These are phyloP conservation scores for Letharia columbiana DNA, from an alignment of 495 filamentous ascomycete genomes.

Conservation along the genomic window DNA sequence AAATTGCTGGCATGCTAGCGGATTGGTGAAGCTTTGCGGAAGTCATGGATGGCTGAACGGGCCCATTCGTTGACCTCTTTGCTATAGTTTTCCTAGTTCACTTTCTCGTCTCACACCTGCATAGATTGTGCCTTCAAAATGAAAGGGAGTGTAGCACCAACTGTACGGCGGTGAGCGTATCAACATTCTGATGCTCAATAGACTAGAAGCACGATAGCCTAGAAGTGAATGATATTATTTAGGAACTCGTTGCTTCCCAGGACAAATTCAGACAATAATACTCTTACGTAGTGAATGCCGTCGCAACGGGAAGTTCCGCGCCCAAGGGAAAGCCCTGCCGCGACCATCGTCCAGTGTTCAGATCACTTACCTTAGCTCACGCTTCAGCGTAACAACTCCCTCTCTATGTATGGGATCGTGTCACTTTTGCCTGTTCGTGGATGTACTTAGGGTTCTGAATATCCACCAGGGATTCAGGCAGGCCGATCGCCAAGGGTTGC, in stretches of 20 bases:
- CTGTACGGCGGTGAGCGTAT: neutral
- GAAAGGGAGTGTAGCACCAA: neutral
- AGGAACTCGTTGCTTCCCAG: neutral
- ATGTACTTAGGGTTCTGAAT: neutral
- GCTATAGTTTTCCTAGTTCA: neutral
- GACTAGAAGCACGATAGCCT: neutral
- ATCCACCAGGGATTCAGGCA: slow-evolving; percentile 1
- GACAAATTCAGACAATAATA: neutral
- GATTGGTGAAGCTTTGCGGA: neutral
- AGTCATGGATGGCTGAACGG: neutral
- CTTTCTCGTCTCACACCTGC: neutral
- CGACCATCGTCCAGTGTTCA: neutral
- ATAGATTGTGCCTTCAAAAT: neutral
- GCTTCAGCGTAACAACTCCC: neutral
- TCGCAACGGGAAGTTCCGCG: slow-evolving; percentile 1
- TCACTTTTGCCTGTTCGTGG: neutral
- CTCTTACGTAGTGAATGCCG: neutral
- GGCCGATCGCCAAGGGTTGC: slow-evolving; percentile 10
- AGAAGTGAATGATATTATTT: neutral
- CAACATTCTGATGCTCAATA: neutral
- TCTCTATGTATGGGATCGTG: neutral
- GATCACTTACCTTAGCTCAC: neutral
- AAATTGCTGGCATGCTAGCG: neutral
- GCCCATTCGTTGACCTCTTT: neutral
- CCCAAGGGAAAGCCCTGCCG: neutral